phyloP scores from a whole-genome alignment of 257 asterid species.

The Cynanchum wilfordii region DNA sequence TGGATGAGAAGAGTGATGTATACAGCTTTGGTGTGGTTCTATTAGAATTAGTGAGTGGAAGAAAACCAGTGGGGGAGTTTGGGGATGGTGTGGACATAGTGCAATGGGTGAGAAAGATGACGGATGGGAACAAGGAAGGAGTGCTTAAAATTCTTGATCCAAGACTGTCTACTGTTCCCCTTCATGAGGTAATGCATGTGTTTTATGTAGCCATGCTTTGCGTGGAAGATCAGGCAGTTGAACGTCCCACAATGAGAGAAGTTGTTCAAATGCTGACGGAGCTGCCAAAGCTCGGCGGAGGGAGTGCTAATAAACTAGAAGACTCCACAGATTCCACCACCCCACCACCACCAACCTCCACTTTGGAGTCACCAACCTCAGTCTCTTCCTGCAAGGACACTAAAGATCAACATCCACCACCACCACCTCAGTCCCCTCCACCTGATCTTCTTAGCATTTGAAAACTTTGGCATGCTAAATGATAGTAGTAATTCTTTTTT shows the following conservation, averaged over 20 bases:
- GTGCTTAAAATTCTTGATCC: conserved; percentile 75
- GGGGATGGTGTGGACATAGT: conserved; percentile 98
- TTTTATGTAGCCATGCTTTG: conserved; percentile 96
- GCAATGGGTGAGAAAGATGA: conserved; percentile 91
- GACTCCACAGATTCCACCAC: conserved; percentile 30
- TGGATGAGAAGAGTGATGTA: conserved; percentile 96
- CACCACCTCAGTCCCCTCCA: conserved; percentile 31
- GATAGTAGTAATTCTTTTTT: background rate
- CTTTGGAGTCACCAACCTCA: conserved; percentile 41
- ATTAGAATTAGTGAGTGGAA: conserved; percentile 71
- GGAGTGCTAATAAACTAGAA: conserved; percentile 22
- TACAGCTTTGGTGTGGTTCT: conserved; percentile 96
- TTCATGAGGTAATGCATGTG: conserved; percentile 82
- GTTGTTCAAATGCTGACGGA: conserved; percentile 91
- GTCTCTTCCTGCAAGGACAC: conserved; percentile 16
- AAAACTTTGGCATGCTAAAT: background rate
- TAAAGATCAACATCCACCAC: conserved; percentile 20
- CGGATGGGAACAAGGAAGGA: conserved; percentile 72
- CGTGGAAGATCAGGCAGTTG: conserved; percentile 91
- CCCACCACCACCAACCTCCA: conserved; percentile 34
- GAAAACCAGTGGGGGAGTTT: conserved; percentile 90
- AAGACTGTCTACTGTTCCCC: conserved; percentile 74
- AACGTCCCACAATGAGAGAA: conserved; percentile 96
- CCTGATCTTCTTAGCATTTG: conserved; percentile 46
- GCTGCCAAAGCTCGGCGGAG: conserved; percentile 51